These are phyloP conservation scores for Pythium guiyangense DNA, from an alignment of 352 stramenopile genomes.

Conservation along the genomic window DNA sequence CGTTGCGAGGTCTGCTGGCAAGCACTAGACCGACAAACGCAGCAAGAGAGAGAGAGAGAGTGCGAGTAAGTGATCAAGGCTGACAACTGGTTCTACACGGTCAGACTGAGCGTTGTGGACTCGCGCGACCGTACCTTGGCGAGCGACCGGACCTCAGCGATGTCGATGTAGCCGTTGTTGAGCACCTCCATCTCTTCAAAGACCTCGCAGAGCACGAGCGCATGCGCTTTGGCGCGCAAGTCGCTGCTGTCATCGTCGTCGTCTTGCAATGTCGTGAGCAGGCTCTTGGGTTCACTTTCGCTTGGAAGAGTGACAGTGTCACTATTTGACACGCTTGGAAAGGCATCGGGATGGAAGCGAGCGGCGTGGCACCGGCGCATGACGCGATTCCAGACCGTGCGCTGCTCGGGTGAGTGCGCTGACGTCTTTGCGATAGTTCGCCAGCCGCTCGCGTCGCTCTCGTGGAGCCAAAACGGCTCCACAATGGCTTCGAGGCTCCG, in stretches of 20 bases:
- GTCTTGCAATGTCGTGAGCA: not conserved
- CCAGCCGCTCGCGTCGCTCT: not conserved
- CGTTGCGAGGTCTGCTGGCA: constrained; percentile 3
- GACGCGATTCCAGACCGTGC: constrained; percentile 64
- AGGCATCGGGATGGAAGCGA: constrained; percentile 24
- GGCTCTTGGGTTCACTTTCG: not conserved
- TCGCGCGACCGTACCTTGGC: constrained; percentile 25
- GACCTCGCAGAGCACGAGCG: constrained; percentile 47
- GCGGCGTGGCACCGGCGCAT: constrained; percentile 49
- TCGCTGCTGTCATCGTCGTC: too few relatives aligned
- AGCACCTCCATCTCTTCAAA: constrained; percentile 67
- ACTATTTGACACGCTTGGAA: not conserved
- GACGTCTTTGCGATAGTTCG: not conserved
- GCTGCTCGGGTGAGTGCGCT: constrained; percentile 23
- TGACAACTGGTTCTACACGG: too few relatives aligned
- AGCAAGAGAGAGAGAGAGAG: not conserved
- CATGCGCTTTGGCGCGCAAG: constrained; percentile 31
- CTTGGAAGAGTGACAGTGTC: not conserved
- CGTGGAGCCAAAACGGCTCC: constrained; percentile 46
- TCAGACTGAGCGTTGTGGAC: too few relatives aligned
- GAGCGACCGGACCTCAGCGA: constrained; percentile 63
- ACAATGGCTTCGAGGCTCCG: constrained; percentile 29
- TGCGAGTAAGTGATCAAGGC: too few relatives aligned
- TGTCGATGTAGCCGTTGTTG: constrained; percentile 59
- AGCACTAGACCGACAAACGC: not conserved